Evolutionary conservation across 2,329 filamentous ascomycete species (phyloP), one percentile per base, ranked within the genome.

Genomic region (Fusarium nodosum): DNA sequence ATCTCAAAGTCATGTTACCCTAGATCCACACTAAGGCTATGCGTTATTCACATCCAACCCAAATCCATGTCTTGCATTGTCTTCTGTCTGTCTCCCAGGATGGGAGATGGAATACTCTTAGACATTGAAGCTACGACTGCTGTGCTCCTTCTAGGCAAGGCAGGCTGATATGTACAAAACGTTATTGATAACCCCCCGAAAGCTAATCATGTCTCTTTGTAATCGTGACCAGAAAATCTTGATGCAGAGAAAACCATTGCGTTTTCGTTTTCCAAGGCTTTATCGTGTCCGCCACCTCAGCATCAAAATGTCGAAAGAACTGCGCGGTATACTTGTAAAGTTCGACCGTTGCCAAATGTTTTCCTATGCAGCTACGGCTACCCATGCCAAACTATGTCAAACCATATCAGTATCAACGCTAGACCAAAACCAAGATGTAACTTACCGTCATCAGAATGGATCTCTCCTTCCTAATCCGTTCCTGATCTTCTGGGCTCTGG

Each of bases 301-400:
- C 65, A 38, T 68, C 53, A 18, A 30, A 62, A 1, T 68, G 30
- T 18, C 61, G 28, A 13, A 68, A 68, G 22, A 62, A 68, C 10
- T 66, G 57, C 11, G 61, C 50, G 26, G 62, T 55, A 10, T 66
- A 68, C 20, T 56, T 56, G 45, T 58, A 62, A 12, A 68, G 33
- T 13, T 68, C 62, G 5, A 68, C 53, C 1, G 41, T 56, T 12
- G 62, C 62, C 2, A 66, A 20, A 28, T 66, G 22, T 16, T 50
- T 68, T 3, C 65, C 65, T 9, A 68, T n/a, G 8, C 57, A 68
- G 4, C 53, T 55, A 1, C 62, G 46, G 22, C 65, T 68, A 5
- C 65, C 65, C 65, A 68, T 68, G 1, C 57, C 57, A 33, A 66
- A 68, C 62, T 62, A 7, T 1, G 16, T 5, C 22, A 5, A 12